Conservation (phyloP, 1,139 yeast species). For the Pichia sp. region DNA sequence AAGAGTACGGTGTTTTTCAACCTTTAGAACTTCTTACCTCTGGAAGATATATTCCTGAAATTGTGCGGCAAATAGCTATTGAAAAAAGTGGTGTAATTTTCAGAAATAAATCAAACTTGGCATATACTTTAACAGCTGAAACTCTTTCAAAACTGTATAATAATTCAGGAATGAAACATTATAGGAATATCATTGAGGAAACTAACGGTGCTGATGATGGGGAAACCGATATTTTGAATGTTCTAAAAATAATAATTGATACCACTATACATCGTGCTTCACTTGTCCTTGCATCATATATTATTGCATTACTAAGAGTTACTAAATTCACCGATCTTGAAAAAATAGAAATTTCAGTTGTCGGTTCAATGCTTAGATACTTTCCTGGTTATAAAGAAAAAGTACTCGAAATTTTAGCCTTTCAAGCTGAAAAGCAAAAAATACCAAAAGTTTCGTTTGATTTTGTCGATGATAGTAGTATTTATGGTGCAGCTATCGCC, state of each 20-base stretch:
- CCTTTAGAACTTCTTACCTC: slow-evolving; percentile 51
- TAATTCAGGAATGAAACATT: too few species aligned
- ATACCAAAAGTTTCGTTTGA: slow-evolving; percentile 8
- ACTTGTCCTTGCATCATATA: slow-evolving; percentile 22
- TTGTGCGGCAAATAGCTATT: slow-evolving; percentile 39
- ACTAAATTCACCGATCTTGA: background rate
- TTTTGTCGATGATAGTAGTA: slow-evolving; percentile 13
- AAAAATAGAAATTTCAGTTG: slow-evolving; percentile 8
- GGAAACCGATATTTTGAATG: too few species aligned
- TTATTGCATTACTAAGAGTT: slow-evolving; percentile 14
- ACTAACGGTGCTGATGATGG: too few species aligned
- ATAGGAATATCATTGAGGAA: too few species aligned
- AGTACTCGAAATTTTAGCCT: slow-evolving; percentile 5
- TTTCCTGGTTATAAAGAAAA: slow-evolving; percentile 13
- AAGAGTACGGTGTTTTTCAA: slow-evolving; percentile 37
- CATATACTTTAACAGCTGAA: slow-evolving; percentile 9
- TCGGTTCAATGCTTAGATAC: slow-evolving; percentile 13
- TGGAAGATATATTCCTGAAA: slow-evolving; percentile 53
- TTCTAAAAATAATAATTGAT: slow-evolving; percentile 18
- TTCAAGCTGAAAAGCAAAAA: background rate
- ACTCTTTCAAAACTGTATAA: slow-evolving; percentile 1
- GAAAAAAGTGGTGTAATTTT: slow-evolving; percentile 15
- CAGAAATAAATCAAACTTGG: slow-evolving; percentile 3
- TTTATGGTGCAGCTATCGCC: slow-evolving; percentile 15
- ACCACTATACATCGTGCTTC: slow-evolving; percentile 27